Conservation (phyloP, 768 basidiomycete species). For the Lactarius quietus region DNA sequence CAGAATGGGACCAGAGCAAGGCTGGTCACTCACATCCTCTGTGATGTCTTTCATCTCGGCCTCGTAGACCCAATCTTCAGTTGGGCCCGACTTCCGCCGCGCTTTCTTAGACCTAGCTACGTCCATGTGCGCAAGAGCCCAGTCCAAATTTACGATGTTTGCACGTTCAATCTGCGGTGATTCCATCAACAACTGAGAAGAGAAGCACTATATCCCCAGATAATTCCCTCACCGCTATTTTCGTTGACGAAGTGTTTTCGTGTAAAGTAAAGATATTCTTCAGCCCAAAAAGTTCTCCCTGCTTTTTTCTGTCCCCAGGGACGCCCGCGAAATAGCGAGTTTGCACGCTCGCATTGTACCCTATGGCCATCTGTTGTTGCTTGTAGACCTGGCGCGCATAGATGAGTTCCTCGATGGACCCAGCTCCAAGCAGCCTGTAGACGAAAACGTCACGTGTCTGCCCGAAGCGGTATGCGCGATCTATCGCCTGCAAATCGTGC, state of each 20-base stretch:
- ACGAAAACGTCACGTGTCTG: constrained; percentile 84
- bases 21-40: constrained; percentile 26
- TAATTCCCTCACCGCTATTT: constrained; percentile 55
- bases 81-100: constrained; percentile 30
- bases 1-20: background rate
- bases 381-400: constrained; percentile 91
- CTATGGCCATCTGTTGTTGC: constrained; percentile 92
- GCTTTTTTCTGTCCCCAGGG: constrained; percentile 67
- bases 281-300: constrained; percentile 82
- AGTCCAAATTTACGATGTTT: constrained; percentile 68
- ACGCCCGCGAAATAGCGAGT: constrained; percentile 82
- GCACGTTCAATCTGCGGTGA: constrained; percentile 69
- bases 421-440: constrained; percentile 79
- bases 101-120: constrained; percentile 33
- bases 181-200: background rate
- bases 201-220: background rate
- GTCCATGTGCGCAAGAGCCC: constrained; percentile 72
- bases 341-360: constrained; percentile 78
- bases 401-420: constrained; percentile 83
- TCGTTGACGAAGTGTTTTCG: constrained; percentile 65
- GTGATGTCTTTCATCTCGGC: constrained; percentile 44
- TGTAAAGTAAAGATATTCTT: constrained; percentile 83
- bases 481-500: constrained; percentile 92
- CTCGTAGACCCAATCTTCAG: constrained; percentile 43
- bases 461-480: constrained; percentile 81